Percentiles rank a stretch among this genome's conserved stretches.
These are phyloP conservation scores for Candida parachauliodes DNA, from an alignment of 805 yeast species.

Conservation along the genomic window DNA sequence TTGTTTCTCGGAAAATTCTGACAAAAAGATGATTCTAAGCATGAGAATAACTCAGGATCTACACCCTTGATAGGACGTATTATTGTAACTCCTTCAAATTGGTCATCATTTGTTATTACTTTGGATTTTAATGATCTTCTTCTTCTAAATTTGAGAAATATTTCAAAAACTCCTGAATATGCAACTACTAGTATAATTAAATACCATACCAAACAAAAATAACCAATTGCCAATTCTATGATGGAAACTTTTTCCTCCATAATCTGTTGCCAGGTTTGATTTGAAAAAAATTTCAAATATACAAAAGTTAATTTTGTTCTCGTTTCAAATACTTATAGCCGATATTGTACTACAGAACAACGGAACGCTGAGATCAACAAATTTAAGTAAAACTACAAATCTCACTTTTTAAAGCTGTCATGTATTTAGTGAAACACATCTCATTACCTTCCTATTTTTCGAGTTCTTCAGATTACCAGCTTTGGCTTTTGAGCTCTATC, in stretches of 20 bases:
- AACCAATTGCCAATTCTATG: background rate
- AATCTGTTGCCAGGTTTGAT: background rate
- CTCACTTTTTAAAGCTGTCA: too few species aligned
- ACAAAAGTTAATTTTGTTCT: too few species aligned
- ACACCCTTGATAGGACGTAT: slow-evolving; percentile 81
- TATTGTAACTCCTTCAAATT: slow-evolving; percentile 56
- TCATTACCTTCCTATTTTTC: too few species aligned
- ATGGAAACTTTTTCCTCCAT: slow-evolving; percentile 3
- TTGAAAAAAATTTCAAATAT: too few species aligned
- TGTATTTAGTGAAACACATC: too few species aligned
- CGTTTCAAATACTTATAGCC: background rate
- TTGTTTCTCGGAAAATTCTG: slow-evolving; percentile 62
- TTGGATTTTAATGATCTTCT: slow-evolving; percentile 10
- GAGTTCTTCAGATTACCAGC: too few species aligned
- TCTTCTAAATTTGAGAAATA: slow-evolving; percentile 25
- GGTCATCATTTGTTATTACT: slow-evolving; percentile 4
- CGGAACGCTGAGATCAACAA: too few species aligned
- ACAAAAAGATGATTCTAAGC: slow-evolving; percentile 62
- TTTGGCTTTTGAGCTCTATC: too few species aligned
- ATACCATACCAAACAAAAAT: slow-evolving; percentile 33
- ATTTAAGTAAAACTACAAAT: too few species aligned
- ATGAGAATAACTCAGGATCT: slow-evolving; percentile 68
- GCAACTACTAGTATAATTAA: slow-evolving; percentile 34
- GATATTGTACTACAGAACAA: slow-evolving; percentile 7
- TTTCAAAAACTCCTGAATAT: slow-evolving; percentile 37